Conservation (phyloP, 2,329 filamentous ascomycete species). For the Fusarium concolor region DNA sequence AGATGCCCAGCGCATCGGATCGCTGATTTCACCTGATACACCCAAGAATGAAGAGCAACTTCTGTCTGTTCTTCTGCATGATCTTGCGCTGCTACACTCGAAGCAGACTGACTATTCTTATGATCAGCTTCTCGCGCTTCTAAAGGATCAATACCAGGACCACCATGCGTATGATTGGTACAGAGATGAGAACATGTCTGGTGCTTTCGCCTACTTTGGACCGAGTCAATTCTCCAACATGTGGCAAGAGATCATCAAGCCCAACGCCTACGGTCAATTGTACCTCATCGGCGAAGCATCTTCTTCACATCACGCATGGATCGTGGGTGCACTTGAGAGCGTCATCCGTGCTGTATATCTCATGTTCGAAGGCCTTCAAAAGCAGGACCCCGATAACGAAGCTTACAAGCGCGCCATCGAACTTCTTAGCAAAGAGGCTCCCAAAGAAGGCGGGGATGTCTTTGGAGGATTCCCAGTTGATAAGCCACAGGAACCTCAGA, state of each 20-base stretch:
- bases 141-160: slow-evolving; percentile 17
- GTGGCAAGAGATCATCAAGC: slow-evolving; percentile 42
- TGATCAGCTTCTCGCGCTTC: not conserved
- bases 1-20: slow-evolving; percentile 34
- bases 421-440: not conserved
- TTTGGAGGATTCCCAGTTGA: not conserved
- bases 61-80: slow-evolving; percentile 17
- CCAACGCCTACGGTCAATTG: slow-evolving; percentile 37
- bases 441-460: not conserved
- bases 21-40: slow-evolving; percentile 19
- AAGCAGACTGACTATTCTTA: slow-evolving; percentile 9
- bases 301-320: slow-evolving; percentile 39
- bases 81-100: slow-evolving; percentile 29
- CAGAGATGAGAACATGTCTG: slow-evolving; percentile 38
- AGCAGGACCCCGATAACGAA: not conserved
- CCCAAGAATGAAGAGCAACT: slow-evolving; percentile 29
- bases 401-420: not conserved
- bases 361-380: slow-evolving; percentile 25
- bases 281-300: slow-evolving; percentile 39
- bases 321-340: slow-evolving; percentile 38
- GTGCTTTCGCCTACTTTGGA: slow-evolving; percentile 40
- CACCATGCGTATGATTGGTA: slow-evolving; percentile 41
- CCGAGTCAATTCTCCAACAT: slow-evolving; percentile 39
- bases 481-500: not conserved
- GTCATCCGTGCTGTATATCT: slow-evolving; percentile 32